Base-by-base conservation (phyloP, 805 yeast species). In the Candida sithepensis region DNA sequence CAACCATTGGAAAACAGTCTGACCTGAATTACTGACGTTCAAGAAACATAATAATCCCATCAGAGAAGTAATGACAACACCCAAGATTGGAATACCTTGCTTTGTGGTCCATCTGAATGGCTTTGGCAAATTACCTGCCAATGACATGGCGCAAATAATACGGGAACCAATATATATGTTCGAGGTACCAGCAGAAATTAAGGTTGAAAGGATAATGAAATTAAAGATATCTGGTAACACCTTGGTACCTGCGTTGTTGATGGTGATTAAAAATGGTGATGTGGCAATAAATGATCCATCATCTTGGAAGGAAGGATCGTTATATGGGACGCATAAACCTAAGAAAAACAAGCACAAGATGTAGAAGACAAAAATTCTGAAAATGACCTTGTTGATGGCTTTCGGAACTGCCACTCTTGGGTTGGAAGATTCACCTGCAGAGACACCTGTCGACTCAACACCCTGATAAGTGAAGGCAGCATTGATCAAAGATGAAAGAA, bases 401-500 rank as follows among this genome's bases (percentile, higher is more conserved):
- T 76, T 75, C 48, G 91, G 90, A 48, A 85, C 83, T 22, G 87
- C 70, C 54, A 78, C 81, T 64, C 83, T 71, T 46, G 90, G 89
- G 62, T 82, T 81, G 24, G 73, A 72, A 43, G 84, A 74, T 67
- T 85, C 94, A 67, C 90, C 89, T 28, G 87, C 86, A 3, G 88
- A 72, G 46, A 85, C 74, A 65, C 90, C 91, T 21, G 83, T 80
- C 61, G 84, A 71, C 64, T 85, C 92, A 43, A 85, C 82, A 65
- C 91, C 91, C 68, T 84, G 90, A 65, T 77, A 85, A 20, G 91
- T 85, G 71, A 85, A 85, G n/a, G 87, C 85, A 28, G 91, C 88
- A 48, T 78, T 78, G 52, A 85, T 75, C 58, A 85, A 71, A 4
- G 89, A 82, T 9, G 81, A 71, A 45, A 84, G 75, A 84, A 85